Evolutionary conservation across 805 yeast species (phyloP).

Genomic region (Maudiozyma serrabonitensis): DNA sequence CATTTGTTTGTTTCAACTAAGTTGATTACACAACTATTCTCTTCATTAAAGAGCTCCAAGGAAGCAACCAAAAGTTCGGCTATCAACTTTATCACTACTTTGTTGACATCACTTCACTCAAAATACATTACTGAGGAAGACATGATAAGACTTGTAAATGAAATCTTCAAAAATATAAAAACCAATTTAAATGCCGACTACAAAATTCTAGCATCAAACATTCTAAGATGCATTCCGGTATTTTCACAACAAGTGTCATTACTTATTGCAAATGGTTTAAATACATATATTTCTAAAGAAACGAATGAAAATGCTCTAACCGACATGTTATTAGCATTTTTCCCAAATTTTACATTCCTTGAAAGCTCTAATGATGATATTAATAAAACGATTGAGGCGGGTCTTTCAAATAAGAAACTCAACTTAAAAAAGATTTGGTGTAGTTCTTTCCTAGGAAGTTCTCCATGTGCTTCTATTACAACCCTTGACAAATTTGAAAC

Average conservation of each 20-base stretch:
- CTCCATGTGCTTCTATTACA: slow-evolving; percentile 31
- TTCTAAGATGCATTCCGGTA: slow-evolving; percentile 31
- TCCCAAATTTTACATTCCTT: slow-evolving; percentile 34
- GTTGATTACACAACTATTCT: slow-evolving; percentile 40
- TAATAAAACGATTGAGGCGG: slow-evolving; percentile 37
- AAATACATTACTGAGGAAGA: slow-evolving; percentile 23
- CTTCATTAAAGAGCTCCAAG: slow-evolving; percentile 62
- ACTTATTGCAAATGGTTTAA: slow-evolving; percentile 35
- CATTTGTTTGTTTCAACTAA: slow-evolving; percentile 35
- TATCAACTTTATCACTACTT: slow-evolving; percentile 25
- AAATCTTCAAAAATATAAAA: slow-evolving; percentile 49
- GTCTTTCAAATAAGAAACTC: slow-evolving; percentile 56
- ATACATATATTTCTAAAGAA: slow-evolving; percentile 58
- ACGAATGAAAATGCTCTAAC: slow-evolving; percentile 58
- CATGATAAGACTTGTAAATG: slow-evolving; percentile 36
- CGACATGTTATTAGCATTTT: slow-evolving; percentile 40
- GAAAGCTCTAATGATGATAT: slow-evolving; percentile 19
- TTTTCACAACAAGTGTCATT: slow-evolving; percentile 25
- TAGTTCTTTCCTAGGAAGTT: slow-evolving; percentile 29
- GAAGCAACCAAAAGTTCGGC: slow-evolving; percentile 49
- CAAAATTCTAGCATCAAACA: slow-evolving; percentile 42
- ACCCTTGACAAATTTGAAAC: slow-evolving; percentile 21
- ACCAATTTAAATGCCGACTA: slow-evolving; percentile 54
- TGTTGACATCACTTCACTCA: slow-evolving; percentile 17
- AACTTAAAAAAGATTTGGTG: slow-evolving; percentile 63